Evolutionary conservation across 2,329 filamentous ascomycete genomes (phyloP).

Genomic region (Pestalotiopsis sp.): DNA sequence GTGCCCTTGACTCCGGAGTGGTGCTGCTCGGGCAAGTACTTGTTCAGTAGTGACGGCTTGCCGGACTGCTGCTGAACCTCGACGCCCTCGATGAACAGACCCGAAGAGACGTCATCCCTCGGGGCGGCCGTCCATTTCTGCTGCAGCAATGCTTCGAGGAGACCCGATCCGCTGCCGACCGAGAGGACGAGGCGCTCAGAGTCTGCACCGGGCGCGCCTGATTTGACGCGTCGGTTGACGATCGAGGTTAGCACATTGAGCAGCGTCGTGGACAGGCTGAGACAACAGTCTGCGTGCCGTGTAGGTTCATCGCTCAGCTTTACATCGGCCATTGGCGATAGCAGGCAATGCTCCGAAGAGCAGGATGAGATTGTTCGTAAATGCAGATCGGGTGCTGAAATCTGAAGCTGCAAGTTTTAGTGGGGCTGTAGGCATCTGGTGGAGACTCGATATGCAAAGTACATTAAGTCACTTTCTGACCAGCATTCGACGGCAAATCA

Average conservation of each 20-base stretch:
- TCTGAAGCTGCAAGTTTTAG: too few species aligned
- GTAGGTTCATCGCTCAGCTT: slow-evolving; percentile 9
- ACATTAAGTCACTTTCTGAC: too few species aligned
- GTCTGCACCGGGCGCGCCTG: not conserved
- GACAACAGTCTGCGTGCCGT: slow-evolving; percentile 21
- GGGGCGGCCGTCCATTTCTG: not conserved
- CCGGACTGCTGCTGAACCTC: slow-evolving; percentile 16
- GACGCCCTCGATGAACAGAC: slow-evolving; percentile 22
- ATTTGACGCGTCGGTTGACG: not conserved
- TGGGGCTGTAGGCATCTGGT: too few species aligned
- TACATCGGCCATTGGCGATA: not conserved
- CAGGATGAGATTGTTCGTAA: too few species aligned
- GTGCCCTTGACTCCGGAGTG: slow-evolving; percentile 33
- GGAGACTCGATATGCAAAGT: too few species aligned
- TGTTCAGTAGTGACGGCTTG: slow-evolving; percentile 9
- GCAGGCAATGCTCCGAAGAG: too few species aligned
- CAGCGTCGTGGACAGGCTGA: slow-evolving; percentile 20
- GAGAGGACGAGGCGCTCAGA: slow-evolving; percentile 20
- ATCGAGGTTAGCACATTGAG: slow-evolving; percentile 12
- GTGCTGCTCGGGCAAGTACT: slow-evolving; percentile 21
- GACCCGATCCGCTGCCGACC: slow-evolving; percentile 23
- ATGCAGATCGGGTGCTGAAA: too few species aligned
- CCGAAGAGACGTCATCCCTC: not conserved
- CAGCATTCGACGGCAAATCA: too few species aligned
- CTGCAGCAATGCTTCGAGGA: slow-evolving; percentile 21